Base-by-base conservation (phyloP, 768 basidiomycete genomes). In the Amanita rubescens region DNA sequence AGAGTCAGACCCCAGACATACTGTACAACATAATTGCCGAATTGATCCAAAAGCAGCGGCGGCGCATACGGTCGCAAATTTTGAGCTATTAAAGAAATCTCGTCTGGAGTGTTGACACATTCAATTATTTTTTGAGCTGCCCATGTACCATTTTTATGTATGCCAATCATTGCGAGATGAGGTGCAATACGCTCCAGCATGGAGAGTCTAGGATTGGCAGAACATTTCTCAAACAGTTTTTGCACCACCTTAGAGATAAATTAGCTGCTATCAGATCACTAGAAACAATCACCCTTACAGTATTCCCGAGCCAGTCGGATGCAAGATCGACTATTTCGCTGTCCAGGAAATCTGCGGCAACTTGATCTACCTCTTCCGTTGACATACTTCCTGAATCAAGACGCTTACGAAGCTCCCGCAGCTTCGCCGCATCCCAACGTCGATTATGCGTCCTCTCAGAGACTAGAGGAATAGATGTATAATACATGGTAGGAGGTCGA, bases 121-220 rank as follows among this genome's bases (percentile, higher is more conserved):
- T 97, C 94, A 55, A 98, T 98, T 64, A 96, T 93, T 78, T 97
- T 98, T 70, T 99, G 96, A 3, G 94, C 94, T 2, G 95, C 95
- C 96, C 96, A 98, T 0, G 96, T 99, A 25, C 96, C 96, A 60
- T 99, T 98, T 76, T 98, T 98, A 76, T 99, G 96, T 53, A 95
- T 94, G 24, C 96, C 96, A 58, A 98, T 96, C 82, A 91, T 90
- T 20, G 95, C 95, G 37, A 99, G 75, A 66, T 95, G 89, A 45
- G 96, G 96, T 3, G 84, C 80, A 57, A 98, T 87, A 46, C 94
- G 85, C 62, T 98, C 94, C 51, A 99, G 75, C 90, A 99, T 94
- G 14, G 85, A 84, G 57, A 91, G 79, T 60, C 94, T 78, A 27
- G 93, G 85, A 3, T 63, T 71, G 35, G 82, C 69, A 12, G 90